Evolutionary conservation across 768 basidiomycete species (phyloP).

Genomic region (Tylopilus plumbeoviolaceoides): DNA sequence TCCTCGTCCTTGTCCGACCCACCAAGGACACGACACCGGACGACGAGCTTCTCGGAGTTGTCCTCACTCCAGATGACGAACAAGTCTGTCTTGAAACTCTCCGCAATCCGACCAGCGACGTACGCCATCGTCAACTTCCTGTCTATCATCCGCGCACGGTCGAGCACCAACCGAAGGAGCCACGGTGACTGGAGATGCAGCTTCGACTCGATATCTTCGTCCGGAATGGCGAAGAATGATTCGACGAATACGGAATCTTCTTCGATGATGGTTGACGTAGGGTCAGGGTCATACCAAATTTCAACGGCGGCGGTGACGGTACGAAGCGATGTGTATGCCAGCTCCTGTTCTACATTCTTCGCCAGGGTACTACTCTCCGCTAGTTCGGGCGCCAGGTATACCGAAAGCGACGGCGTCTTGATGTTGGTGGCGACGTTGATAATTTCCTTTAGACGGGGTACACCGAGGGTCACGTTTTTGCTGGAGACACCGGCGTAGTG

Average conservation of each 20-base stretch:
- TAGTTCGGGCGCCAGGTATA: slow-evolving; percentile 77
- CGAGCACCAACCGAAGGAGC: slow-evolving; percentile 94
- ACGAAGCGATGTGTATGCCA: slow-evolving; percentile 89
- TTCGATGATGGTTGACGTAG: slow-evolving; percentile 88
- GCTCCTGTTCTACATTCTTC: slow-evolving; percentile 88
- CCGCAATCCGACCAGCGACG: slow-evolving; percentile 89
- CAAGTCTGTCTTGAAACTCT: slow-evolving; percentile 91
- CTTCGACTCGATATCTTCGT: slow-evolving; percentile 91
- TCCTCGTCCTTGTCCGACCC: slow-evolving; percentile 85
- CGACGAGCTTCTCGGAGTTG: slow-evolving; percentile 94
- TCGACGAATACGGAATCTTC: slow-evolving; percentile 96
- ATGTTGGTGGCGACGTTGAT: slow-evolving; percentile 99
- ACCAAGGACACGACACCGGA: slow-evolving; percentile 91
- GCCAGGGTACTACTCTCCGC: slow-evolving; percentile 59
- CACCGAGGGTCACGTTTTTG: slow-evolving; percentile 99
- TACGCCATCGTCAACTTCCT: slow-evolving; percentile 93
- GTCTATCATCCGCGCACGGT: slow-evolving; percentile 97
- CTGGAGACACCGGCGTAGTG: slow-evolving; percentile 99
- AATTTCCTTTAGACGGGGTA: slow-evolving; percentile 97
- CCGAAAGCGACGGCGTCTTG: slow-evolving; percentile 95
- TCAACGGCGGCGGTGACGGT: slow-evolving; percentile 95
- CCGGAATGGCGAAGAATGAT: slow-evolving; percentile 98
- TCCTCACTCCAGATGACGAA: slow-evolving; percentile 99
- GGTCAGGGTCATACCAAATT: slow-evolving; percentile 97
- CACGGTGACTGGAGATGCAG: slow-evolving; percentile 92